Evolutionary conservation across 2,329 filamentous ascomycete species (phyloP).

Genomic region (Colletotrichum orbiculare): DNA sequence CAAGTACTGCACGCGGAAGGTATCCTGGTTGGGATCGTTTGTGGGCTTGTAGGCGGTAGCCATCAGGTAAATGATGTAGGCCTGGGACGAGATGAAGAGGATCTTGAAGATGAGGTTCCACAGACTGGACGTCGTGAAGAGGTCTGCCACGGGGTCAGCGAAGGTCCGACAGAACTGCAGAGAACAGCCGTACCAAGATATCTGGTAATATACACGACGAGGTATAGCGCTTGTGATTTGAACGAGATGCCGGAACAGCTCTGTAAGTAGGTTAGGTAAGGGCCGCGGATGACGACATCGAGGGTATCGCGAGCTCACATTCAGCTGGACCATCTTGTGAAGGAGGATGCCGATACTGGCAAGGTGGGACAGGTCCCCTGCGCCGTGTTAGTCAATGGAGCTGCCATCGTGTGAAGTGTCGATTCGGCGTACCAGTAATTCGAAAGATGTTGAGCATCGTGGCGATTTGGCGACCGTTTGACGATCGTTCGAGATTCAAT

Average conservation of each 20-base stretch:
- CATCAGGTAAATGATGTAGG: constrained; percentile 98
- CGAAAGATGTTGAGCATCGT: constrained; percentile 70
- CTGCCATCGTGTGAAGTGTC: constrained; percentile 17
- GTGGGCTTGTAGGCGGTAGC: constrained; percentile 97
- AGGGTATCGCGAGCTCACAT: constrained; percentile 66
- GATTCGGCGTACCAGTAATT: constrained; percentile 60
- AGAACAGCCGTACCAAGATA: constrained; percentile 77
- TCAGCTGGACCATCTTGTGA: constrained; percentile 95
- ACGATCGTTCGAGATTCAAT: constrained; percentile 17
- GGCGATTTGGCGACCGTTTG: constrained; percentile 38
- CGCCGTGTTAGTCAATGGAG: constrained; percentile 32
- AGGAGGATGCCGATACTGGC: constrained; percentile 93
- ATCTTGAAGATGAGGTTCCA: constrained; percentile 98
- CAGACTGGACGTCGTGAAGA: constrained; percentile 84
- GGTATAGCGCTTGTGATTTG: constrained; percentile 96
- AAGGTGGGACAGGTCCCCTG: constrained; percentile 95
- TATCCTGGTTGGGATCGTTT: constrained; percentile 96
- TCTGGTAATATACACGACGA: constrained; percentile 91
- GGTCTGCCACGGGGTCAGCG: constrained; percentile 64
- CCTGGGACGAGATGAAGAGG: constrained; percentile 88
- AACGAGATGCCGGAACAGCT: constrained; percentile 98
- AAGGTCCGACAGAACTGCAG: background rate
- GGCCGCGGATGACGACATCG: constrained; percentile 6
- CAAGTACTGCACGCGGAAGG: constrained; percentile 96
- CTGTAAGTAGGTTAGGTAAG: constrained; percentile 58